These are phyloP conservation scores for Pestalotiopsis fici DNA, from an alignment of 2,329 filamentous ascomycete species.

Conservation along the genomic window DNA sequence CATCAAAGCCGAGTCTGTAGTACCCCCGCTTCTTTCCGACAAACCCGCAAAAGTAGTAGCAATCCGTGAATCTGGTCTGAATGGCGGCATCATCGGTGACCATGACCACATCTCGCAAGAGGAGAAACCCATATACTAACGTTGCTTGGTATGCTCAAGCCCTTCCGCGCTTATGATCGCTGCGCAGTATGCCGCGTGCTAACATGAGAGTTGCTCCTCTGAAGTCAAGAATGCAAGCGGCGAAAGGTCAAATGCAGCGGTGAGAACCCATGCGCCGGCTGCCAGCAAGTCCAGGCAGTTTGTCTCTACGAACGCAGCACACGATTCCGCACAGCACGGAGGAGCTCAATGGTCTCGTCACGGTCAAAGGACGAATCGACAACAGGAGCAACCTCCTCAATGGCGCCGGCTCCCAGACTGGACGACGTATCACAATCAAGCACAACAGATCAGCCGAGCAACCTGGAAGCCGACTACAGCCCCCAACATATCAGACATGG, in stretches of 20 bases:
- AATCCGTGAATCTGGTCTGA: background rate
- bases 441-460: background rate
- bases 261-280: background rate
- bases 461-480: background rate
- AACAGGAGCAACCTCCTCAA: background rate
- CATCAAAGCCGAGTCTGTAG: background rate
- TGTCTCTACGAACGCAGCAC: constrained; percentile 5
- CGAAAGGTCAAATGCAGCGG: constrained; percentile 10
- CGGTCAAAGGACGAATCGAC: background rate
- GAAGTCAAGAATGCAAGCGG: constrained; percentile 8
- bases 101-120: constrained; percentile 1
- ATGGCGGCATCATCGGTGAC: background rate
- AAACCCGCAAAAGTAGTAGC: background rate
- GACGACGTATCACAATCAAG: background rate
- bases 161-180: background rate
- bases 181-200: no score
- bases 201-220: background rate
- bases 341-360: background rate
- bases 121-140: constrained; percentile 5
- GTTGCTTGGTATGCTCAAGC: constrained; percentile 1
- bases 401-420: background rate
- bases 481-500: background rate
- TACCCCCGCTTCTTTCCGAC: background rate
- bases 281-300: background rate
- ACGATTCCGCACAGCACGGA: background rate